Conservation (phyloP, 163 green algal genomes). For the Scenedesmus sp. region DNA sequence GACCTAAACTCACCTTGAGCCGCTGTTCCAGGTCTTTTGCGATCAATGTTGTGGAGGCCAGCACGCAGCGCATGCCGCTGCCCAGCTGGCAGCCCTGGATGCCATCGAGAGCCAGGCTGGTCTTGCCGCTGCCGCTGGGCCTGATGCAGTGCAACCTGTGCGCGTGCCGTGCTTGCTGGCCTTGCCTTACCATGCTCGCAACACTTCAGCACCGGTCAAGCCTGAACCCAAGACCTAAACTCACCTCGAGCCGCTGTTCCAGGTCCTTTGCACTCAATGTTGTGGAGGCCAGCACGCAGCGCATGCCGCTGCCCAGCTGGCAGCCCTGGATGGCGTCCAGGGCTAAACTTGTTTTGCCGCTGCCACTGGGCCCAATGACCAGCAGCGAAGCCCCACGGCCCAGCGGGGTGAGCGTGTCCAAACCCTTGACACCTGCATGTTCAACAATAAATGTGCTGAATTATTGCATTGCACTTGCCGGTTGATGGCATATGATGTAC, state of each 20-base stretch:
- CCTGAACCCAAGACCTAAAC: too few species aligned
- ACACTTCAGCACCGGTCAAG: too few species aligned
- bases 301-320: constrained; percentile 59
- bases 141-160: constrained; percentile 55
- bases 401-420: constrained; percentile 91
- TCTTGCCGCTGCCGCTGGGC: constrained; percentile 75
- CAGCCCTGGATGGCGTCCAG: constrained; percentile 83
- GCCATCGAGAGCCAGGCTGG: constrained; percentile 78
- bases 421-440: constrained; percentile 61
- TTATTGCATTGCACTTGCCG: too few species aligned
- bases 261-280: constrained; percentile 53
- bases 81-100: constrained; percentile 71
- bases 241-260: constrained; percentile 23
- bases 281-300: constrained; percentile 81
- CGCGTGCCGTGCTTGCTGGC: too few species aligned
- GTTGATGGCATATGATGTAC: too few species aligned
- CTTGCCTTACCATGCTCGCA: too few species aligned
- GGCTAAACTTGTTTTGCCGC: constrained; percentile 79
- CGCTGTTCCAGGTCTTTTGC: constrained; percentile 47
- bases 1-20: constrained; percentile 3
- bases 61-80: constrained; percentile 76
- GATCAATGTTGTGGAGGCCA: constrained; percentile 67
- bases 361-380: constrained; percentile 74
- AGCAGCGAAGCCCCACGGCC: constrained; percentile 88
- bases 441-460: not conserved